These are phyloP conservation scores for Zygosaccharomyces pseudorouxii DNA, from an alignment of 805 yeast species.

Conservation along the genomic window DNA sequence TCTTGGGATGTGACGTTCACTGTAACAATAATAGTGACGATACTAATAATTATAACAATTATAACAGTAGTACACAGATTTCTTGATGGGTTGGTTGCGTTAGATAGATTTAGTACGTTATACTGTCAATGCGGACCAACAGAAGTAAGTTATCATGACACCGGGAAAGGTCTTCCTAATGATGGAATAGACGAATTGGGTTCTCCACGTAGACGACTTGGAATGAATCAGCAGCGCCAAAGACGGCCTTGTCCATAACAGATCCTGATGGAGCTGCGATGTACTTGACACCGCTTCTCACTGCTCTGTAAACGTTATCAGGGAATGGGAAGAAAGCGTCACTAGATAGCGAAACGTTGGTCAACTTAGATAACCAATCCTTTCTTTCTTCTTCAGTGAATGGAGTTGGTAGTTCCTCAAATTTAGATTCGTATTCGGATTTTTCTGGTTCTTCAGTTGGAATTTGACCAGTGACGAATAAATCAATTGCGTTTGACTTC, in stretches of 20 bases:
- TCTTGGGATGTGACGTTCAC: not conserved
- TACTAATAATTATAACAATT: not conserved
- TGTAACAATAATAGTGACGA: not conserved
- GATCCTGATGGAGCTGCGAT: conserved; percentile 97
- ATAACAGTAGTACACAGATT: not conserved
- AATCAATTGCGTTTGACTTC: conserved; percentile 95
- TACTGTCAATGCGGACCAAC: not conserved
- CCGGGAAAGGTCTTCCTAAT: conserved; percentile 40
- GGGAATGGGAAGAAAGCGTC: conserved; percentile 99
- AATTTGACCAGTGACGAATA: conserved; percentile 85
- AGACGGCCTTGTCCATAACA: conserved; percentile 94
- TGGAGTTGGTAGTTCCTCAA: conserved; percentile 77
- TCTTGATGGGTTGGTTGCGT: no score
- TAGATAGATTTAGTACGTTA: no score
- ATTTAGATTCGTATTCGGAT: conserved; percentile 86
- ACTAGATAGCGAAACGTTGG: conserved; percentile 85
- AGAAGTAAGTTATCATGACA: not conserved
- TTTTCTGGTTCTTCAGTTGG: conserved; percentile 91
- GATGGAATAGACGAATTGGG: conserved; percentile 97
- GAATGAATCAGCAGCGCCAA: conserved; percentile 90
- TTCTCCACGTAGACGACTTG: conserved; percentile 92
- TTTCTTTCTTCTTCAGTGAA: conserved; percentile 75
- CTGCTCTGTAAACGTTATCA: conserved; percentile 97
- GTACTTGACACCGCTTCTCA: conserved; percentile 90
- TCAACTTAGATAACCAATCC: conserved; percentile 79